phyloP scores from a whole-genome alignment of 2,329 filamentous ascomycete genomes.

The Epichloe sp. region DNA sequence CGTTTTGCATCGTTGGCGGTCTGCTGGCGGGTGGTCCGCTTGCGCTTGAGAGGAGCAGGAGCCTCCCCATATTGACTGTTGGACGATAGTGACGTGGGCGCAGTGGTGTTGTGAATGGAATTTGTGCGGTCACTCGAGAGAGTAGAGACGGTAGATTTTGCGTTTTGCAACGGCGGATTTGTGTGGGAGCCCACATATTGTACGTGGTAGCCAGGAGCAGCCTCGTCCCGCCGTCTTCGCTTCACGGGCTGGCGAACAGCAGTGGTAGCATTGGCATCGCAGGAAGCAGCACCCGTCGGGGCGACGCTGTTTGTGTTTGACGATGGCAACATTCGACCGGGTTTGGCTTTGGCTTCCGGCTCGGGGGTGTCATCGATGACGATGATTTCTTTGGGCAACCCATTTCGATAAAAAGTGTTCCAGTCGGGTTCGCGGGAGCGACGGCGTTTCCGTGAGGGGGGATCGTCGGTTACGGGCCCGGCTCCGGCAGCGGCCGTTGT shows the following conservation, averaged over 20 bases:
- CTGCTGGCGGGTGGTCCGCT: conserved; percentile 64
- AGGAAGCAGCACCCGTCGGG: conserved; percentile 14
- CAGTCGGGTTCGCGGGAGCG: conserved; percentile 59
- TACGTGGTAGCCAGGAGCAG: conserved; percentile 61
- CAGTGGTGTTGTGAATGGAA: conserved; percentile 71
- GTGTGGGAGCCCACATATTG: conserved; percentile 56
- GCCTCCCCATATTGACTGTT: conserved; percentile 50
- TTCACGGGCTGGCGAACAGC: conserved; percentile 46
- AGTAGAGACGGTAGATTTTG: conserved; percentile 54
- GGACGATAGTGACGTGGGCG: conserved; percentile 65
- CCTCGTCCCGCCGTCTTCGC: conserved; percentile 55
- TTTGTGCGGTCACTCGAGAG: conserved; percentile 74
- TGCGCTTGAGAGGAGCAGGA: conserved; percentile 74
- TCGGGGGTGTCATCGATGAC: conserved; percentile 66
- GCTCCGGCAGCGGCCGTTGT: conserved; percentile 13
- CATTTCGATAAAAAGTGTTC: conserved; percentile 72
- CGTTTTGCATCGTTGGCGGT: conserved; percentile 71
- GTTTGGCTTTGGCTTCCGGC: conserved; percentile 30
- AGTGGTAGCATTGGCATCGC: conserved; percentile 9
- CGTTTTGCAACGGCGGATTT: conserved; percentile 56
- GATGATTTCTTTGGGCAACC: conserved; percentile 72
- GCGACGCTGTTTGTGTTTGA: conserved; percentile 16
- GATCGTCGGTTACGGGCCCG: conserved; percentile 17
- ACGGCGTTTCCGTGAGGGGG: conserved; percentile 35
- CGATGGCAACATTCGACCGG: conserved; percentile 23